Conservation (phyloP, 768 basidiomycete species). For the Mycena galericulata region DNA sequence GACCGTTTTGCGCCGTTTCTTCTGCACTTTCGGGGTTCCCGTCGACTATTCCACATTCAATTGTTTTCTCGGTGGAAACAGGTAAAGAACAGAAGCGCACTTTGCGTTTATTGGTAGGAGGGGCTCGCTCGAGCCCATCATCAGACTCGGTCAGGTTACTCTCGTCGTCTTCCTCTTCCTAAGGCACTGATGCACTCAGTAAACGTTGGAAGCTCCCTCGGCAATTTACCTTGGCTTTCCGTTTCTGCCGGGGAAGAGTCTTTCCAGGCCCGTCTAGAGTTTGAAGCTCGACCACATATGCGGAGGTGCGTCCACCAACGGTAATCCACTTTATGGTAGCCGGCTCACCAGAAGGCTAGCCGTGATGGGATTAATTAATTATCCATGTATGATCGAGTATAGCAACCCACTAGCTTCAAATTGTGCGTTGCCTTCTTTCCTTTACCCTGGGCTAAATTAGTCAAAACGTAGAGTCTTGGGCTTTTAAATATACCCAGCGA, state of each 20-base stretch:
- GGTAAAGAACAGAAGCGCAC: conserved; percentile 9
- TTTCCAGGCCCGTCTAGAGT: conserved; percentile 37
- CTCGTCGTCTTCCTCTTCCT: conserved; percentile 34
- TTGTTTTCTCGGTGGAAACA: conserved; percentile 19
- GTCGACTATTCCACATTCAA: conserved; percentile 20
- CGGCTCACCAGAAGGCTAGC: conserved; percentile 73
- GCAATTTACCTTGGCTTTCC: conserved; percentile 29
- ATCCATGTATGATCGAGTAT: neutral
- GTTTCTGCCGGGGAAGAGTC: conserved; percentile 27
- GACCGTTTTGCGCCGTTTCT: conserved; percentile 15
- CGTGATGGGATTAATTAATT: conserved; percentile 13
- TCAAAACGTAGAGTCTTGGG: neutral
- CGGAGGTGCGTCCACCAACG: conserved; percentile 83
- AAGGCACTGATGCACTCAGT: conserved; percentile 12
- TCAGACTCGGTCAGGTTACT: conserved; percentile 42
- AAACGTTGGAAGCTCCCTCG: conserved; percentile 13
- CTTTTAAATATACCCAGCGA: conserved; percentile 63
- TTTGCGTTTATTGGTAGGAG: conserved; percentile 20
- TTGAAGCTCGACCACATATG: conserved; percentile 76
- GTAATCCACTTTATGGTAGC: conserved; percentile 82
- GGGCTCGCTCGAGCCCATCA: conserved; percentile 15
- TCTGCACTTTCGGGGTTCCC: conserved; percentile 26
- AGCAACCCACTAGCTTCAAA: conserved; percentile 58
- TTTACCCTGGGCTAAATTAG: conserved; percentile 58
- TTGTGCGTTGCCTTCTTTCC: conserved; percentile 63